Conservation (phyloP, 768 basidiomycete genomes). For the Pisolithus marmoratus region DNA sequence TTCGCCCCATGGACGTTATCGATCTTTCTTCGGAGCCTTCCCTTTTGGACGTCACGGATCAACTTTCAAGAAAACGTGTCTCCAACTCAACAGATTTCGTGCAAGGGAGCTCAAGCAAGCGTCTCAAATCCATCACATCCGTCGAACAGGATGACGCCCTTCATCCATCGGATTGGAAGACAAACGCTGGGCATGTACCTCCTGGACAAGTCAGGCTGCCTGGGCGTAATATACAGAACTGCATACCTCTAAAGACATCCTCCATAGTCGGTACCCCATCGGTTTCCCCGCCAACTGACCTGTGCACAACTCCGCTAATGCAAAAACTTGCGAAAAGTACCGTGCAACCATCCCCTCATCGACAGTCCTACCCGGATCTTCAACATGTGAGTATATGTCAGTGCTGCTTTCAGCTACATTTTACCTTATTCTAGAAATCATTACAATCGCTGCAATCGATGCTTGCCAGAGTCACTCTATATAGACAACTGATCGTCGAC, state of each 20-base stretch:
- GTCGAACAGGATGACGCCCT: conserved; percentile 23
- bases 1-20: conserved; percentile 6
- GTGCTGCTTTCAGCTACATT: background rate
- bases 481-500: conserved; percentile 15
- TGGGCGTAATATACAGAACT: conserved; percentile 4
- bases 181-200: conserved; percentile 9
- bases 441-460: conserved; percentile 23
- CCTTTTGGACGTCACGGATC: background rate
- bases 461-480: conserved; percentile 15
- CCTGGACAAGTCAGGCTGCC: conserved; percentile 10
- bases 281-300: background rate
- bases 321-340: background rate
- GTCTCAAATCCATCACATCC: conserved; percentile 21
- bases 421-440: conserved; percentile 15
- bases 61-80: conserved; percentile 26
- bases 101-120: conserved; percentile 22
- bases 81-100: conserved; percentile 16
- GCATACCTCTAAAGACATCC: background rate
- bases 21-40: conserved; percentile 13
- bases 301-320: background rate
- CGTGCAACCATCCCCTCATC: conserved; percentile 4
- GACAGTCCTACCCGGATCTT: background rate
- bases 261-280: background rate
- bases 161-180: conserved; percentile 6
- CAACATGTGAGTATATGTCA: background rate